Evolutionary conservation across 139 green algal genomes (phyloP).

Genomic region (Chlorella sp.): DNA sequence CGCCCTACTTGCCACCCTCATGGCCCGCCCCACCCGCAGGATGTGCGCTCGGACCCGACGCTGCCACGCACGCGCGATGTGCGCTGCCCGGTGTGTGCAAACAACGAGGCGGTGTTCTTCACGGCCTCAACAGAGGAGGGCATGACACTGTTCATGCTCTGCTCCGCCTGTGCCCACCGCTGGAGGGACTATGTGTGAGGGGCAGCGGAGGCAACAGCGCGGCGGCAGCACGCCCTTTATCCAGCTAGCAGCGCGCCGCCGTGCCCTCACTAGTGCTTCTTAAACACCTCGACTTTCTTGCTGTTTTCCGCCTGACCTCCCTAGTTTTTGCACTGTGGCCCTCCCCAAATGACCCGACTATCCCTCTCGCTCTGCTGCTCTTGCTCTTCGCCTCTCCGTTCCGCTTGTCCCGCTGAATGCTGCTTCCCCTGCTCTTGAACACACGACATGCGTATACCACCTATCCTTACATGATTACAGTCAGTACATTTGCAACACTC

Average conservation of each 20-base stretch:
- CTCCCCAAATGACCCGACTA: too few species aligned
- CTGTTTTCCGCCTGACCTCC: not conserved
- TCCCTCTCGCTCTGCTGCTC: too few species aligned
- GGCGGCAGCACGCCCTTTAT: too few species aligned
- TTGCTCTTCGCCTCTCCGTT: too few species aligned
- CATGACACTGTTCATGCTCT: constrained; percentile 89
- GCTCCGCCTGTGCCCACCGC: constrained; percentile 66
- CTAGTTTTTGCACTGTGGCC: not conserved
- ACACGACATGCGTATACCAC: too few species aligned
- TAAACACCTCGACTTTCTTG: not conserved
- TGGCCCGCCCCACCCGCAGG: constrained; percentile 51
- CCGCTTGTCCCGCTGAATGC: too few species aligned
- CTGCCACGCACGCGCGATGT: constrained; percentile 88
- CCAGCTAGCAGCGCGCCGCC: too few species aligned
- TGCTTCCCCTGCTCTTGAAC: too few species aligned
- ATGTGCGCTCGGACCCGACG: constrained; percentile 89
- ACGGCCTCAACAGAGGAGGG: constrained; percentile 79
- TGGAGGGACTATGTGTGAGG: constrained; percentile 84
- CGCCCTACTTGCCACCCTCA: not conserved
- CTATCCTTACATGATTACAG: too few species aligned
- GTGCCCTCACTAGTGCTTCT: too few species aligned
- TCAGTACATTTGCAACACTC: too few species aligned
- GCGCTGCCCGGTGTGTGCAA: constrained; percentile 75
- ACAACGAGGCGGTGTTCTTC: constrained; percentile 93
- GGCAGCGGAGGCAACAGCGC: not conserved